These are phyloP conservation scores for Cryptococcus sp. DNA, from an alignment of 1,284 basidiomycete genomes.

Conservation along the genomic window DNA sequence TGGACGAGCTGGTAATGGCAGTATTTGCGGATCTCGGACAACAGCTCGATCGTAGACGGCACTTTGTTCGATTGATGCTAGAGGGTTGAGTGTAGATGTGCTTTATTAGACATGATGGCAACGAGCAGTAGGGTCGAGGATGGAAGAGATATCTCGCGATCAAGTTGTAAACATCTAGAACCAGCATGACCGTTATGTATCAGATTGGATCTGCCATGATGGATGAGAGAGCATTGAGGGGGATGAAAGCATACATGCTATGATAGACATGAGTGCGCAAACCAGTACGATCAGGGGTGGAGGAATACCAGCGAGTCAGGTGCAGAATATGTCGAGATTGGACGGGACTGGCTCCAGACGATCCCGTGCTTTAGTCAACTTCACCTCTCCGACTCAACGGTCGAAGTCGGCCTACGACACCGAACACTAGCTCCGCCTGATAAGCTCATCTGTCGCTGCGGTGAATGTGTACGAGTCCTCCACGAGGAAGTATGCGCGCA, in stretches of 20 bases:
- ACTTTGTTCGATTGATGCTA: slow-evolving; percentile 6
- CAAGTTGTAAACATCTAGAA: too few species aligned
- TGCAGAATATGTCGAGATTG: too few species aligned
- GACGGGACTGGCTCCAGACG: neutral
- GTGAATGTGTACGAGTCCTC: neutral
- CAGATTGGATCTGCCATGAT: too few species aligned
- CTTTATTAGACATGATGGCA: too few species aligned
- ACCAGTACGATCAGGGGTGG: too few species aligned
- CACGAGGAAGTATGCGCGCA: neutral
- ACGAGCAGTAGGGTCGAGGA: too few species aligned
- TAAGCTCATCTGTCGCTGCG: neutral
- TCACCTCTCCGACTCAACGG: neutral
- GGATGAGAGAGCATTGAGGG: too few species aligned
- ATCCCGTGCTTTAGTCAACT: neutral
- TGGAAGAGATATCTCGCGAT: too few species aligned
- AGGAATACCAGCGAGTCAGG: too few species aligned
- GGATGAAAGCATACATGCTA: too few species aligned
- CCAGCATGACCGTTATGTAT: too few species aligned
- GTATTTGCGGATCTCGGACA: slow-evolving; percentile 1
- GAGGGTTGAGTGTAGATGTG: slow-evolving; percentile 2
- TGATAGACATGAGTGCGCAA: too few species aligned
- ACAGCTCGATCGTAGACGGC: neutral
- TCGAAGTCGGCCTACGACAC: neutral
- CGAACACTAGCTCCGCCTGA: neutral
- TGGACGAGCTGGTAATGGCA: slow-evolving; percentile 2